Base-by-base conservation (phyloP, 2,329 filamentous ascomycete genomes). In the Aspergillus flavus region DNA sequence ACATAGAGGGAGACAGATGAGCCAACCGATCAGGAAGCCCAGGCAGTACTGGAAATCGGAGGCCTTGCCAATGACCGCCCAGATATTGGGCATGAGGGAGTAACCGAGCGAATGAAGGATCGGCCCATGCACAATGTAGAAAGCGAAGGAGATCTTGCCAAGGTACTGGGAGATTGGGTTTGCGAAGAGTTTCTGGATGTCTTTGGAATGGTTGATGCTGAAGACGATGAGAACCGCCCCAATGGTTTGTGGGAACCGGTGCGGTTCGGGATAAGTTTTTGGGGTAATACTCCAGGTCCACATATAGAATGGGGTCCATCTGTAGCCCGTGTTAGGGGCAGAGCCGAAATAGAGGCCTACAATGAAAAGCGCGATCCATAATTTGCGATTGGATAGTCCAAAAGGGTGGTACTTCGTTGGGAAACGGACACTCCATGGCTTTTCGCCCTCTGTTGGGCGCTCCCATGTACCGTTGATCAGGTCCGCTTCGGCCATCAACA, bases 41-140 rank as follows among this genome's bases (percentile, higher is more conserved):
- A 77, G 58, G 54, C 78, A 76, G 62, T 79, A 81, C 58, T 76
- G 73, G 30, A 75, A 71, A 56, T 80, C 64, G 1, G 75, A 77
- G 58, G 78, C 72, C 60, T 76, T 78, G 63, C 79, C 80, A 4
- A 75, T 78, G 7, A 75, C 60, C 30, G 66, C 69, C 79, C 79
- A 80, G 61, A 80, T 79, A 46, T 66, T 75, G 10, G 77, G 76
- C 78, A 80, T 79, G 61, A 82, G 71, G 4, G 78, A 73, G 69
- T 81, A 81, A 16, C 80, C 80, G 34, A 81, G 67, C 0, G 75
- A 76, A 61, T 81, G 80, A 6, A 81, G 72, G 26, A 80, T 76
- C 1, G 79, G 80, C 1, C 80, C 79, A 58, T 83, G 81, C 28
- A 82, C 79, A 55, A 83, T 76, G 60, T 83, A 83, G 48, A 83